These are phyloP conservation scores for Termitomyces sp. DNA, from an alignment of 768 basidiomycete genomes.

Conservation along the genomic window DNA sequence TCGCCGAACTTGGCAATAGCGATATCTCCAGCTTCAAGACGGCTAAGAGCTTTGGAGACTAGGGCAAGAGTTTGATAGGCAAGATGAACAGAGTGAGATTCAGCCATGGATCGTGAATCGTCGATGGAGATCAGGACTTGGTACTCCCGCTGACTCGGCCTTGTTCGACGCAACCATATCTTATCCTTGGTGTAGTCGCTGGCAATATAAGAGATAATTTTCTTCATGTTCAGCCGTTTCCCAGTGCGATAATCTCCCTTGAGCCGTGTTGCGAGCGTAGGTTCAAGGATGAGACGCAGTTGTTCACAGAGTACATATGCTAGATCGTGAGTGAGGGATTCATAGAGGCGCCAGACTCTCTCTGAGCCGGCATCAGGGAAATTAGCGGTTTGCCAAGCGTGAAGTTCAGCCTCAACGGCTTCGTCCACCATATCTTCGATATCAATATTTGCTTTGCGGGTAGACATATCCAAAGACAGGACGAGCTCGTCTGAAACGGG, in stretches of 20 bases:
- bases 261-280: constrained; percentile 89
- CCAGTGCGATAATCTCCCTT: constrained; percentile 97
- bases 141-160: constrained; percentile 92
- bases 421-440: constrained; percentile 30
- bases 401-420: constrained; percentile 46
- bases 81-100: constrained; percentile 87
- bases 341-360: constrained; percentile 89
- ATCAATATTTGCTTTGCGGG: constrained; percentile 29
- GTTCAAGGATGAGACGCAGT: constrained; percentile 92
- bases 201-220: constrained; percentile 96
- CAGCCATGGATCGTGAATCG: constrained; percentile 96
- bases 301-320: constrained; percentile 94
- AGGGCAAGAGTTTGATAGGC: constrained; percentile 92
- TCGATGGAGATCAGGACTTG: constrained; percentile 93
- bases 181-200: constrained; percentile 99
- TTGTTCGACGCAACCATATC: constrained; percentile 95
- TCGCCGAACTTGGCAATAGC: constrained; percentile 90
- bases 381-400: constrained; percentile 59
- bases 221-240: constrained; percentile 98
- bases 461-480: constrained; percentile 22
- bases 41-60: constrained; percentile 85
- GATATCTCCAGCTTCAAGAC: constrained; percentile 94
- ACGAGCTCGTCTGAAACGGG: constrained; percentile 18
- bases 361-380: constrained; percentile 57
- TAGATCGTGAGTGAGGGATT: constrained; percentile 85